Conservation (phyloP, 805 yeast species). For the Candida corydali region DNA sequence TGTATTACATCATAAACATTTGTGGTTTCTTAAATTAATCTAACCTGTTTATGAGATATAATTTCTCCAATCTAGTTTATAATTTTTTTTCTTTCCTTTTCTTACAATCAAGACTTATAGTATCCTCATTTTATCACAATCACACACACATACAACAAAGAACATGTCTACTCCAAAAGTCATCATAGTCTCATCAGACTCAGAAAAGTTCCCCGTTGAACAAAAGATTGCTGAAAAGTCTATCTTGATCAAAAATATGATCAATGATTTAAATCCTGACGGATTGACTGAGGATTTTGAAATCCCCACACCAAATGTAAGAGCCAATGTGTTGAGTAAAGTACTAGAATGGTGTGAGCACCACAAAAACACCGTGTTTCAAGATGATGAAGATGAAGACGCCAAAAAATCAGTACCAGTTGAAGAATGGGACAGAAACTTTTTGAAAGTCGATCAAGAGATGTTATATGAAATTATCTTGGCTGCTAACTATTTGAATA, state of each 20-base stretch:
- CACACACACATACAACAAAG: too few species aligned
- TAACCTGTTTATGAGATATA: too few species aligned
- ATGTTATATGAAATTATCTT: conserved; percentile 77
- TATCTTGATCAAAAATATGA: conserved; percentile 77
- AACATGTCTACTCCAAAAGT: conserved; percentile 22
- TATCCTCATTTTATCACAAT: too few species aligned
- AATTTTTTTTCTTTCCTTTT: too few species aligned
- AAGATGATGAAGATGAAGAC: conserved; percentile 79
- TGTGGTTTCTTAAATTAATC: too few species aligned
- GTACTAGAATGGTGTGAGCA: conserved; percentile 97
- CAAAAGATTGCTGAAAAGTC: conserved; percentile 84
- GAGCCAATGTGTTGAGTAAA: conserved; percentile 80
- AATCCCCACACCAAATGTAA: conserved; percentile 87
- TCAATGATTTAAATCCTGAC: conserved; percentile 61
- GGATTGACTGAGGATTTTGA: conserved; percentile 67
- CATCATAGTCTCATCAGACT: conserved; percentile 71
- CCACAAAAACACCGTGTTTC: conserved; percentile 75
- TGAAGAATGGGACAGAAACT: conserved; percentile 93
- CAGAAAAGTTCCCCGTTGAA: conserved; percentile 73
- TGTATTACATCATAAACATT: too few species aligned
- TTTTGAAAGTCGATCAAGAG: conserved; percentile 88
- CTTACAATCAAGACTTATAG: too few species aligned
- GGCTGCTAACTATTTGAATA: conserved; percentile 78
- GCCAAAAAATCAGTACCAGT: conserved; percentile 86
- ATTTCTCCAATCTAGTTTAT: too few species aligned